phyloP scores from a whole-genome alignment of 2,329 filamentous ascomycete genomes.

The Pseudocercospora cruenta region DNA sequence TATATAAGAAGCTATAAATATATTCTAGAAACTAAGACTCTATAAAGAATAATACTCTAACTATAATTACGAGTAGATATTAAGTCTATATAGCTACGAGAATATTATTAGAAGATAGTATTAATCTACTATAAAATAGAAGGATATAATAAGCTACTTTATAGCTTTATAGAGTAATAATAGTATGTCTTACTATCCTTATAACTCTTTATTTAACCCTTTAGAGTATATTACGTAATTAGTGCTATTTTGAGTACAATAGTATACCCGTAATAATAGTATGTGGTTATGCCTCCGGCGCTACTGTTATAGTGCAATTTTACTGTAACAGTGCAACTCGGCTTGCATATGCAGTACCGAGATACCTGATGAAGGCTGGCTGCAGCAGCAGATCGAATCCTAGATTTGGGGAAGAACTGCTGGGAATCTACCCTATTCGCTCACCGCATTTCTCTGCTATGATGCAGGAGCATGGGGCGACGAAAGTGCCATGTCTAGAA shows the following conservation, averaged over 20 bases:
- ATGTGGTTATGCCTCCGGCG: no score
- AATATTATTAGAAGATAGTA: neutral
- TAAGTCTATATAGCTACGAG: neutral
- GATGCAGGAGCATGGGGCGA: conserved; percentile 3
- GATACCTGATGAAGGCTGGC: neutral
- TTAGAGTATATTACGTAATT: no score
- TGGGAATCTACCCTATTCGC: conserved; percentile 2
- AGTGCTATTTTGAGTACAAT: no score
- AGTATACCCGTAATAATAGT: no score
- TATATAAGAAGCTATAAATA: neutral
- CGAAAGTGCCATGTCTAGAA: neutral
- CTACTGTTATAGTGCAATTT: no score
- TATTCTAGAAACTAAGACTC: neutral
- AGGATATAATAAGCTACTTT: neutral
- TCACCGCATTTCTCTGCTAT: neutral
- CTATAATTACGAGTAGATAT: neutral
- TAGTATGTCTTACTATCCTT: neutral
- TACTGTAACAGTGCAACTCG: neutral
- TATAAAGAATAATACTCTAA: neutral
- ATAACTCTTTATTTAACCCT: neutral
- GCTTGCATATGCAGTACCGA: conserved; percentile 3
- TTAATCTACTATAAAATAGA: neutral
- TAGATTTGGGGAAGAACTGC: neutral
- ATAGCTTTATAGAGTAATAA: neutral
- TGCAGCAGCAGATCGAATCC: neutral